Evolutionary conservation across 805 yeast species (phyloP), one percentile per base, ranked within the genome.

Genomic region (Saccharomycopsis vini): DNA sequence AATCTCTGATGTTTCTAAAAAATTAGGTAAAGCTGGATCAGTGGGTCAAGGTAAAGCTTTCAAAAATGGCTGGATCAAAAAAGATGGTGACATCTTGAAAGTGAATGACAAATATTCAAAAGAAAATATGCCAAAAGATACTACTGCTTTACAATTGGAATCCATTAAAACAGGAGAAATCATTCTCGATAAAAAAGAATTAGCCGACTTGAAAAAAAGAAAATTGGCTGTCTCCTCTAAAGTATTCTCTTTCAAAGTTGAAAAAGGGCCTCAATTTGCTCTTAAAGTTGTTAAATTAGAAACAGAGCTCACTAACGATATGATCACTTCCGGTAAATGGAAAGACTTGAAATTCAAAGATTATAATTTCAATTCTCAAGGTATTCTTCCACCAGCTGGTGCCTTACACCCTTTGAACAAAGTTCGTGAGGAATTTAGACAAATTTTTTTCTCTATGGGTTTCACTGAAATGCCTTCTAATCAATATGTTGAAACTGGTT

Each of bases 401-500:
- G 95, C 97, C 38, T 72, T 92, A 56, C 99, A 92, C 65, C 99
- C 99, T 30, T 74, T 92, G 57, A 87, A 79, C 71, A 92, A 92
- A 66, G 97, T 92, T 47, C 79, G 97, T 59, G 97, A 90, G 66
- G 98, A 92, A 65, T 92, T 92, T 68, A 77, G 98, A 68, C 95
- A 89, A 64, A 90, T 92, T 59, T 92, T 92, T 77, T 90, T 92
- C 68, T 79, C 92, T 31, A 79, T 92, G 89, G 99, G 99, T 5
- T 92, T 92, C 79, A 79, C 92, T 23, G 99, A 92, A 69, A 92
- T 92, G 99, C 96, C 98, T 49, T 82, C 98, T 21, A 90, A 90
- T 64, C 96, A 90, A 64, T 92, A 89, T 62, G 99, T 92, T 42
- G 99, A 92, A 62, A 77, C 92, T 15, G 97, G 97, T 3, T 92